phyloP scores from a whole-genome alignment of 2,329 filamentous ascomycete genomes.

The Pseudocercospora fuligena region DNA sequence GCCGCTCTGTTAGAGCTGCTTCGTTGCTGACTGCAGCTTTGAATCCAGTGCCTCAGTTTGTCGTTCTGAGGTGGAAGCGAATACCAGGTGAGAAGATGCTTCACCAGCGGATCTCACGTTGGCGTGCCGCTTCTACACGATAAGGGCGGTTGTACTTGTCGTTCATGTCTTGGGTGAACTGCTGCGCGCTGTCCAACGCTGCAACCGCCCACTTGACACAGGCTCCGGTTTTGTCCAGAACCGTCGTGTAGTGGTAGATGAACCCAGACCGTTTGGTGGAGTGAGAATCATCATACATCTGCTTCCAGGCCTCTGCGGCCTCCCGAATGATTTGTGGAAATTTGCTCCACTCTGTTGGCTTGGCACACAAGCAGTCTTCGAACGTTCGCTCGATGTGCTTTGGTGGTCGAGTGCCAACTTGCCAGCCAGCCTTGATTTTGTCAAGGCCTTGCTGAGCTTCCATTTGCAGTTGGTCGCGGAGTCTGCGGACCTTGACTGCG shows the following conservation, averaged over 20 bases:
- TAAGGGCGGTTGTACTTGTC: neutral
- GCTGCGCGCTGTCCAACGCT: neutral
- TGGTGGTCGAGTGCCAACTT: neutral
- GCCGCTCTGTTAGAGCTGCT: neutral
- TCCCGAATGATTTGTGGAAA: neutral
- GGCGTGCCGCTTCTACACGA: neutral
- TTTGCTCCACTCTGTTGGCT: neutral
- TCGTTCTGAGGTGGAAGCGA: neutral
- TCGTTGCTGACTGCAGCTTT: neutral
- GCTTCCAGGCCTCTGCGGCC: neutral
- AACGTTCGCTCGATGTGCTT: neutral
- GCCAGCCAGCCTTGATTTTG: neutral
- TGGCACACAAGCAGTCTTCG: constrained; percentile 2
- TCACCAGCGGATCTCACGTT: neutral
- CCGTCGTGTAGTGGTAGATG: neutral
- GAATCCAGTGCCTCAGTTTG: neutral
- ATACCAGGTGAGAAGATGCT: neutral
- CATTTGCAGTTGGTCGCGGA: neutral
- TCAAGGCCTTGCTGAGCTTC: neutral
- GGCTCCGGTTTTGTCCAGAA: neutral
- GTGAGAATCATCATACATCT: constrained; percentile 6
- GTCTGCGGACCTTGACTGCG: neutral
- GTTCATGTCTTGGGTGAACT: constrained; percentile 2
- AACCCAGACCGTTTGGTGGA: neutral
- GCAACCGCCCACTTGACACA: neutral